Evolutionary conservation across 78 protist species (phyloP).

Genomic region (Dictyostelium brefeldianum): DNA sequence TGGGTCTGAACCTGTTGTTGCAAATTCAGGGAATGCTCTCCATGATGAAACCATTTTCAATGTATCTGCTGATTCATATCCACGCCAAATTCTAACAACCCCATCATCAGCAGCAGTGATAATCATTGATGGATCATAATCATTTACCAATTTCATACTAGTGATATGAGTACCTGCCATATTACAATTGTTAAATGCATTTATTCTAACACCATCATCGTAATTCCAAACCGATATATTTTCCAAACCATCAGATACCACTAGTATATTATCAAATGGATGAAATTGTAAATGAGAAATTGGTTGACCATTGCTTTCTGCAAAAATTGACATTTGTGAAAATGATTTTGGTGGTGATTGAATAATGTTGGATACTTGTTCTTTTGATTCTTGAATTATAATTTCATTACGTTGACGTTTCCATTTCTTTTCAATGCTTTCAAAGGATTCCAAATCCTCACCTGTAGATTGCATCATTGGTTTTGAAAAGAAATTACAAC

Average conservation of each 20-base stretch:
- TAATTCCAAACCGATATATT: slow-evolving; percentile 86
- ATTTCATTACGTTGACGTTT: slow-evolving; percentile 68
- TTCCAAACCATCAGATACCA: slow-evolving; percentile 76
- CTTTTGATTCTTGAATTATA: slow-evolving; percentile 69
- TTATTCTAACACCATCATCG: slow-evolving; percentile 46
- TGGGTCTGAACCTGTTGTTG: slow-evolving; percentile 64
- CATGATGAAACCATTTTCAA: slow-evolving; percentile 75
- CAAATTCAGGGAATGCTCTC: slow-evolving; percentile 82
- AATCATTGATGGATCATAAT: slow-evolving; percentile 54
- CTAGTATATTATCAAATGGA: slow-evolving; percentile 78
- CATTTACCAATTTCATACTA: slow-evolving; percentile 75
- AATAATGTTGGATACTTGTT: slow-evolving; percentile 50
- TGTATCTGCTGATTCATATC: slow-evolving; percentile 35
- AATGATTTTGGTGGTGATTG: slow-evolving; percentile 58
- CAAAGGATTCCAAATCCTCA: slow-evolving; percentile 78
- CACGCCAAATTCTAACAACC: slow-evolving; percentile 85
- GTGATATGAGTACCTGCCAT: slow-evolving; percentile 76
- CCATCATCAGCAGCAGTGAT: slow-evolving; percentile 89
- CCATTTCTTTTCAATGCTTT: slow-evolving; percentile 83
- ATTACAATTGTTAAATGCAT: slow-evolving; percentile 81
- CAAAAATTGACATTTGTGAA: slow-evolving; percentile 59
- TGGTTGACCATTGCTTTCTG: slow-evolving; percentile 54
- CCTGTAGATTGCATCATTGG: slow-evolving; percentile 78
- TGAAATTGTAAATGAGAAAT: slow-evolving; percentile 71
- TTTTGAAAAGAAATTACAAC: slow-evolving; percentile 75